Base-by-base conservation (phyloP, 2,329 filamentous ascomycete genomes). In the Clarireedia monteithiana region DNA sequence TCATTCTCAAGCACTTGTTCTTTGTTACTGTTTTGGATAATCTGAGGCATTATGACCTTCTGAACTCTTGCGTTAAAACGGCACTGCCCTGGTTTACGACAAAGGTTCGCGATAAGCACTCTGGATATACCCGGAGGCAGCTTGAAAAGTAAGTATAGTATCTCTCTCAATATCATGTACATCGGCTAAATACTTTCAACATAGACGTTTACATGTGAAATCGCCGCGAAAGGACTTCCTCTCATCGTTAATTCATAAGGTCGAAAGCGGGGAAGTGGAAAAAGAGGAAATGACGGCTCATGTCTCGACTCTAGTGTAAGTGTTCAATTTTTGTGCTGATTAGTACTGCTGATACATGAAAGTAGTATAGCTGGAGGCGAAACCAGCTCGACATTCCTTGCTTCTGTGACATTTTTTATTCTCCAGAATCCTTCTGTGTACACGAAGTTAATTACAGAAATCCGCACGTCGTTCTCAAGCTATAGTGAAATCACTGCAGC, bases 401-500 rank as follows among this genome's bases (percentile, higher is more conserved):
- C 48, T 5, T 27, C 20, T n/a, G 5, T 23, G 10, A 50, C 48
- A 10, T 50, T 20, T 39, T 23, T 14, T 7, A 27, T 50, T 5
- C 20, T 23, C 27, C n/a, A 23, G 12, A 39, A 30, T 39, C n/a
- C 27, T n/a, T 38, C 10, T 9, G 20, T 27, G 17, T 50, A 15
- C n/a, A 9, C 15, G 38, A 39, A n/a, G n/a, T n/a, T n/a, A n/a
- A n/a, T n/a, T n/a, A n/a, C n/a, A 23, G 48, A 50, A 7, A 15
- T 50, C 6, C 30, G 48, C 17, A 17, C 9, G n/a, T 5, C 9
- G n/a, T 50, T 50, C 5, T 17, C 36, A 20, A 17, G 15, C 20
- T 38, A 24, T 15, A n/a, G 39, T 15, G 48, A 50, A 20, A 60
- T 60, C 15, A 63, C 67, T 67, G 27, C 74, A 36, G 61, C 66